Evolutionary conservation across 768 basidiomycete species (phyloP).

Genomic region (Amanita brunnescens): DNA sequence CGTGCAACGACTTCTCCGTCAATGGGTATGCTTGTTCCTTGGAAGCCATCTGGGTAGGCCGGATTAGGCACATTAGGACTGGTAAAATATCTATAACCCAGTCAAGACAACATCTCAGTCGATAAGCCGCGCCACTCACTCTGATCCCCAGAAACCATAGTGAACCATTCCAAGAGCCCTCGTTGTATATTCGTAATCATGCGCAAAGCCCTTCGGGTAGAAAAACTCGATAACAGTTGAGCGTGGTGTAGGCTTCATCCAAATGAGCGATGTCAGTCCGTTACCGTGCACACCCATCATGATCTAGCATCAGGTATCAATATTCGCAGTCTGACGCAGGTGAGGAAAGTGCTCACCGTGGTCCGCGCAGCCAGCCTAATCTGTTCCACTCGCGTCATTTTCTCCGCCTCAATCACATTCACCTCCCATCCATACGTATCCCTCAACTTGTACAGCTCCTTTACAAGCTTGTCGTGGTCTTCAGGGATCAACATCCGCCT

Average conservation of each 20-base stretch:
- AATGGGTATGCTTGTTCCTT: constrained; percentile 78
- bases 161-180: constrained; percentile 79
- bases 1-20: constrained; percentile 61
- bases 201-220: constrained; percentile 74
- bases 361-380: constrained; percentile 73
- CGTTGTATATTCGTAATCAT: constrained; percentile 77
- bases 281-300: constrained; percentile 95
- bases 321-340: not conserved
- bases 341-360: constrained; percentile 33
- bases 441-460: constrained; percentile 60
- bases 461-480: constrained; percentile 74
- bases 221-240: constrained; percentile 93
- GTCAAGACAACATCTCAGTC: not conserved
- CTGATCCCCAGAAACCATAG: constrained; percentile 76
- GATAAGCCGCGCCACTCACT: constrained; percentile 29
- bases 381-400: constrained; percentile 73
- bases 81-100: constrained; percentile 52
- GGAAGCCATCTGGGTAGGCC: constrained; percentile 82
- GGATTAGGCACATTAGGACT: constrained; percentile 61
- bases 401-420: constrained; percentile 80
- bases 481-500: constrained; percentile 69
- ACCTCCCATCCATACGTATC: constrained; percentile 77
- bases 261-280: constrained; percentile 77
- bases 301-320: constrained; percentile 40
- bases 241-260: constrained; percentile 82